These are phyloP conservation scores for Penicillium corylophilum DNA, from an alignment of 2,329 filamentous ascomycete species.

Conservation along the genomic window DNA sequence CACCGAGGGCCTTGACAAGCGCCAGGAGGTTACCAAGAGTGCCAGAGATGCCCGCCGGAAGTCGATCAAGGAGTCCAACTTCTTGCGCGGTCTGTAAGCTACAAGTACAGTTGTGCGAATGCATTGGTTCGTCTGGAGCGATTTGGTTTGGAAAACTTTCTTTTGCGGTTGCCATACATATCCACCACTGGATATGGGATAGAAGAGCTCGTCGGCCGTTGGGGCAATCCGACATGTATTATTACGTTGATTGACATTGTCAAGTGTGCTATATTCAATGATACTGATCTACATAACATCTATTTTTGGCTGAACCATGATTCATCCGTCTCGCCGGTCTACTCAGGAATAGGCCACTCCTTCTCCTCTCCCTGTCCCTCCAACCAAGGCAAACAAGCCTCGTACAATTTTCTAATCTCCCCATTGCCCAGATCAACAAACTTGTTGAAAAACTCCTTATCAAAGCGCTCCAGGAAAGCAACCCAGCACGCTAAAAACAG, in stretches of 20 bases:
- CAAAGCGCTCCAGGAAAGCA: conserved; percentile 27
- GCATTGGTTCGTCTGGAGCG: conserved; percentile 3
- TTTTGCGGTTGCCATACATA: conserved; percentile 10
- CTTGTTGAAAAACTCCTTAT: conserved; percentile 23
- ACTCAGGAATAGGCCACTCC: conserved; percentile 29
- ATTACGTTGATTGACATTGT: conserved; percentile 27
- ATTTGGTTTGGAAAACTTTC: conserved; percentile 5
- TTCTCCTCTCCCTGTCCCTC: conserved; percentile 35
- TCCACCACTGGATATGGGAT: conserved; percentile 12
- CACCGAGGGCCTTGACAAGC: conserved; percentile 36
- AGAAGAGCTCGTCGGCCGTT: conserved; percentile 3
- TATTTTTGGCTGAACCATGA: too few relatives aligned
- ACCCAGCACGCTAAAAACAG: conserved; percentile 25
- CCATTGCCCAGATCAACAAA: conserved; percentile 28
- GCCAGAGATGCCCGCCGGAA: conserved; percentile 47
- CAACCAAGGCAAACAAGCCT: conserved; percentile 32
- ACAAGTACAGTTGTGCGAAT: neutral
- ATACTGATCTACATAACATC: conserved; percentile 9
- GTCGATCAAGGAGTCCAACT: conserved; percentile 49
- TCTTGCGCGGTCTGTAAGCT: conserved; percentile 47
- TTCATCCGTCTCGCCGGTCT: neutral
- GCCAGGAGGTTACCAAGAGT: conserved; percentile 45
- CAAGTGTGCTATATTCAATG: conserved; percentile 28
- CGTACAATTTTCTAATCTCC: conserved; percentile 29
- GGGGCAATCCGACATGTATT: conserved; percentile 29